Evolutionary conservation across 2,329 filamentous ascomycete genomes (phyloP).

Genomic region (Hypocreales sp.): DNA sequence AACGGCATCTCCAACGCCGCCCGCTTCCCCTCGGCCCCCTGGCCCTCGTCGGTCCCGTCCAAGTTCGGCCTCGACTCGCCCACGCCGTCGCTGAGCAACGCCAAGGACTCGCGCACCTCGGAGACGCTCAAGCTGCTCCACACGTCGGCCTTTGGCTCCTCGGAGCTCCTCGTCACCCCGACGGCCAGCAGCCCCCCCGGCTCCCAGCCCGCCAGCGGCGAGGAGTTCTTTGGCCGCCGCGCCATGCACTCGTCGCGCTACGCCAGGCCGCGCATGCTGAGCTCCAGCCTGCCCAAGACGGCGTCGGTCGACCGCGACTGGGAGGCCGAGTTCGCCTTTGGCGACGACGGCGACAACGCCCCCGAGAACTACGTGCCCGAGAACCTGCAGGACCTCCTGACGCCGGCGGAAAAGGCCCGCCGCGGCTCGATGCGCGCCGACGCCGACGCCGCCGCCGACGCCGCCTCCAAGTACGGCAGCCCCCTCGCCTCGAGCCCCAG

Average conservation of each 20-base stretch:
- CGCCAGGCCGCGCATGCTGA: slow-evolving; percentile 50
- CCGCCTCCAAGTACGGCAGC: slow-evolving; percentile 43
- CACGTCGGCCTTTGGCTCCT: slow-evolving; percentile 51
- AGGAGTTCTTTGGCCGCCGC: slow-evolving; percentile 56
- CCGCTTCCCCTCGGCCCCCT: slow-evolving; percentile 60
- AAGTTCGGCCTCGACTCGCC: slow-evolving; percentile 84
- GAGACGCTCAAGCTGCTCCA: slow-evolving; percentile 50
- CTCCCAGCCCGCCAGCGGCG: slow-evolving; percentile 34
- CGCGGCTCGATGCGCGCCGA: slow-evolving; percentile 43
- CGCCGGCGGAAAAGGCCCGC: slow-evolving; percentile 50
- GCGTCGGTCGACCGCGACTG: slow-evolving; percentile 49
- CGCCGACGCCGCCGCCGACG: slow-evolving; percentile 30
- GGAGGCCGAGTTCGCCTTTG: slow-evolving; percentile 56
- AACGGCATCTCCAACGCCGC: slow-evolving; percentile 89
- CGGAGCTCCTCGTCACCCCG: slow-evolving; percentile 43
- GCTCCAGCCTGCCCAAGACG: slow-evolving; percentile 52
- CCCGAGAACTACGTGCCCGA: slow-evolving; percentile 54
- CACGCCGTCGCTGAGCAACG: slow-evolving; percentile 53
- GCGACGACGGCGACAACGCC: slow-evolving; percentile 53
- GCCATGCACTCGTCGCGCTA: slow-evolving; percentile 54
- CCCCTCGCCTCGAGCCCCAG: slow-evolving; percentile 43
- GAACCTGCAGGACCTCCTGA: slow-evolving; percentile 49
- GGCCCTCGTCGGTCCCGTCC: slow-evolving; percentile 82
- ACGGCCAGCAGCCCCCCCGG: slow-evolving; percentile 30
- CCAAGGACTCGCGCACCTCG: slow-evolving; percentile 43